Evolutionary conservation across 257 asterid genomes (phyloP), one percentile per base, ranked within the genome.

Genomic region (Fraxinus quadrangulata): DNA sequence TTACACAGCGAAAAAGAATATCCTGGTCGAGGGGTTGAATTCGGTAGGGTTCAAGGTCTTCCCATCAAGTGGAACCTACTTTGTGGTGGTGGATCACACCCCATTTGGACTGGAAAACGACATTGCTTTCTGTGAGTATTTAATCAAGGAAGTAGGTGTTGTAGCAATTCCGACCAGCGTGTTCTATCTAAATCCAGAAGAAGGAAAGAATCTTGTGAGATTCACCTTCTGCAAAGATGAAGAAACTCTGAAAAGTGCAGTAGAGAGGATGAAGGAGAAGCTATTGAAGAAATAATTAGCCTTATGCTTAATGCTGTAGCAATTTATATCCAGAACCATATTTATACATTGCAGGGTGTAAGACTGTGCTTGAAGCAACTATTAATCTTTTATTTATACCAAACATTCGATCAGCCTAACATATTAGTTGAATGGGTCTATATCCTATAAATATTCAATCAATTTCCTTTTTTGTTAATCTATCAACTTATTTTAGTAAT

Each of bases 191-290:
- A 83, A 96, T 81, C 96, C 98, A 0, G 97, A 93, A 72, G 98
- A 96, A 59, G 99, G 99, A 13, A 96, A 90, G 89, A 92, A 92
- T 66, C 94, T 96, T 71, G 99, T 96, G 78, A 90, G 99, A 85
- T 96, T 96, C 75, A 92, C 99, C 40, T 96, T 96, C 88, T 96
- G 98, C 87, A 96, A 96, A 81, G 98, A 96, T 69, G 96, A 91
- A 77, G 91, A 77, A 34, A 91, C 94, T 36, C 94, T 91, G 24
- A 84, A 80, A 71, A 85, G 83, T 75, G 96, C 96, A 9, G 92
- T 91, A 45, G 88, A 80, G 77, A 86, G 92, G 83, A 89, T 89
- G 94, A 88, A 86, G 84, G 80, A 86, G 83, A 91, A 88, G 87
- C 81, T 89, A 23, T 14, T 75, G 10, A 87, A 80, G 88, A 86